Percentiles rank a stretch among this genome's conserved stretches.
Conservation (phyloP, 2,329 filamentous ascomycete species). For the Alternaria sp. region DNA sequence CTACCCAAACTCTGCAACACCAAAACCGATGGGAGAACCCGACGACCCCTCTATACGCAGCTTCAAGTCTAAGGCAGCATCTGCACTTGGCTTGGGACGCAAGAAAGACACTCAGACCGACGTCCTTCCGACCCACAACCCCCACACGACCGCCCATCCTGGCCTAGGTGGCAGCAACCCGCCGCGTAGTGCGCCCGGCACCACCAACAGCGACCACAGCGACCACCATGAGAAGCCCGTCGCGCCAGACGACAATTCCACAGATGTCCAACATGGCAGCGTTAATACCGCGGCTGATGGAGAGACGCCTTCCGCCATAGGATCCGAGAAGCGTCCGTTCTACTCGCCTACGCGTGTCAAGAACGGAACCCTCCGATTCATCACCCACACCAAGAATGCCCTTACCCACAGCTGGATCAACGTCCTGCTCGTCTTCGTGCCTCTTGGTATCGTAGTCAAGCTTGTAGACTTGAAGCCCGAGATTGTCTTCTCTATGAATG, state of each 20-base stretch:
- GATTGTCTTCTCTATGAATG: conserved; percentile 61
- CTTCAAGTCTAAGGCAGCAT: conserved; percentile 60
- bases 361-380: conserved; percentile 61
- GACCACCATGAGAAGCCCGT: conserved; percentile 35
- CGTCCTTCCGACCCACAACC: conserved; percentile 40
- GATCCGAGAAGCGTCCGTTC: conserved; percentile 54
- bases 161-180: conserved; percentile 20
- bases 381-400: conserved; percentile 64
- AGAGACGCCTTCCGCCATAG: conserved; percentile 64
- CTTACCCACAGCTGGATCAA: conserved; percentile 81
- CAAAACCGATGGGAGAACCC: conserved; percentile 63
- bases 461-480: conserved; percentile 51
- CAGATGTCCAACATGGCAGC: conserved; percentile 35
- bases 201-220: conserved; percentile 4
- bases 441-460: conserved; percentile 74
- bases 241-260: conserved; percentile 13
- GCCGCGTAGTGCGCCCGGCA: neutral
- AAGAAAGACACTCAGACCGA: conserved; percentile 39
- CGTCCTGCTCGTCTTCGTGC: conserved; percentile 78
- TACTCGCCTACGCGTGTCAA: conserved; percentile 56
- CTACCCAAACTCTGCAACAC: conserved; percentile 22
- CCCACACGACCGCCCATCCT: conserved; percentile 26
- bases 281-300: conserved; percentile 59
- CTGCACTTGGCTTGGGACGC: conserved; percentile 55
- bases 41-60: conserved; percentile 61